Conservation (phyloP, 257 asterid genomes). For the Solanum arcanum region DNA sequence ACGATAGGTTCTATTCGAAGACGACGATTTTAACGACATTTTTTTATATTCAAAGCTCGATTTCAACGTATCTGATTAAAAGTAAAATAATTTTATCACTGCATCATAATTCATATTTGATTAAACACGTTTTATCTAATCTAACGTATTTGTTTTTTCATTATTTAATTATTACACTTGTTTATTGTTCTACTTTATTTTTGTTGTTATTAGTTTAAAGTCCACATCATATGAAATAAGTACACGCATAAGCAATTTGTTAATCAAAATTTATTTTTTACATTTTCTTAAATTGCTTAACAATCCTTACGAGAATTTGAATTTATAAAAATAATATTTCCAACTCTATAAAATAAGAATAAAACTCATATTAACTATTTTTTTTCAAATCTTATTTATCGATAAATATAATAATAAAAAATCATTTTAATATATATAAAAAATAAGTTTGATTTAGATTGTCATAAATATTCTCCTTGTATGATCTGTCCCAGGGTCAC, state of each 20-base stretch:
- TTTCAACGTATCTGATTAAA: rapidly evolving
- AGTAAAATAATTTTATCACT: rapidly evolving
- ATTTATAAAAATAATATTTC: neutral
- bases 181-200: neutral
- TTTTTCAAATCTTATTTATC: neutral
- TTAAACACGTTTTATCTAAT: neutral
- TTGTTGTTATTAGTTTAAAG: neutral
- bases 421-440: neutral
- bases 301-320: rapidly evolving
- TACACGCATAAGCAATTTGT: rapidly evolving
- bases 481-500: neutral
- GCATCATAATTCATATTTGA: rapidly evolving
- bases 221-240: neutral
- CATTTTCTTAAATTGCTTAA: neutral
- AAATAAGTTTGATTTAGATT: neutral
- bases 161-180: neutral
- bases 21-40: rapidly evolving
- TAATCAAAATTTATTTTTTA: neutral
- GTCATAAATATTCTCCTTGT: neutral
- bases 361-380: neutral
- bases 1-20: rapidly evolving
- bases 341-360: neutral
- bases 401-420: neutral
- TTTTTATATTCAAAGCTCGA: no score
- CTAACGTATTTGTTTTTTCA: no score